These are phyloP conservation scores for Citrus australasica DNA, from an alignment of 345 rosid species.

Conservation along the genomic window DNA sequence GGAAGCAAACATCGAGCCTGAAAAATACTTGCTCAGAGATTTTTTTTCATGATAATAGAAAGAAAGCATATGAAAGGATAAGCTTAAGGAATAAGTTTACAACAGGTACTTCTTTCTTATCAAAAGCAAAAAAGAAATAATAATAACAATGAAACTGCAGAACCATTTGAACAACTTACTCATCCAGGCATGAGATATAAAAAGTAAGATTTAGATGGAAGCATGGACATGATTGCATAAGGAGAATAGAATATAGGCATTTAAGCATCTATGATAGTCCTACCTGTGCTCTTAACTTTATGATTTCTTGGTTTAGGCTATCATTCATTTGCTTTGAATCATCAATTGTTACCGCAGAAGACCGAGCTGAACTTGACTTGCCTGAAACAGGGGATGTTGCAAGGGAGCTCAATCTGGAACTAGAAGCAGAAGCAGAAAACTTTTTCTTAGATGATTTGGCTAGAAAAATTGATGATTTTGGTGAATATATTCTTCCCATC, in stretches of 20 bases:
- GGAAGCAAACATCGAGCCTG: too few relatives aligned
- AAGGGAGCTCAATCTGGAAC: constrained; percentile 37
- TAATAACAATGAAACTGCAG: background rate
- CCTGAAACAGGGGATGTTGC: constrained; percentile 47
- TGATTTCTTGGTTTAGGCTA: constrained; percentile 47
- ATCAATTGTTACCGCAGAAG: constrained; percentile 39
- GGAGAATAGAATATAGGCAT: background rate
- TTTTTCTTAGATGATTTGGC: constrained; percentile 32
- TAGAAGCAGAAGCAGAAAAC: constrained; percentile 34
- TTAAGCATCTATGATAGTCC: background rate
- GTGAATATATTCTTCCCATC: constrained; percentile 24
- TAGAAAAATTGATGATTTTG: constrained; percentile 32
- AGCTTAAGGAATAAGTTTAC: background rate
- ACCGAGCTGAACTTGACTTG: constrained; percentile 46
- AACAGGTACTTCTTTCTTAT: background rate
- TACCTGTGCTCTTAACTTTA: constrained; percentile 66
- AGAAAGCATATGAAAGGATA: background rate
- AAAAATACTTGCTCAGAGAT: background rate
- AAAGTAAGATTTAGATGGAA: background rate
- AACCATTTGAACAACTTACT: background rate
- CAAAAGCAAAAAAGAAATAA: background rate
- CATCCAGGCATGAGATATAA: background rate
- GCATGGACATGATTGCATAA: background rate
- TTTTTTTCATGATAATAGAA: background rate
- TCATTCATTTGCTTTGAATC: constrained; percentile 53